A percentile compares a stretch with the other conserved stretches of the same genome.
These are phyloP conservation scores for Fusarium fujikuroi DNA, from an alignment of 2,329 filamentous ascomycete genomes.

Conservation along the genomic window DNA sequence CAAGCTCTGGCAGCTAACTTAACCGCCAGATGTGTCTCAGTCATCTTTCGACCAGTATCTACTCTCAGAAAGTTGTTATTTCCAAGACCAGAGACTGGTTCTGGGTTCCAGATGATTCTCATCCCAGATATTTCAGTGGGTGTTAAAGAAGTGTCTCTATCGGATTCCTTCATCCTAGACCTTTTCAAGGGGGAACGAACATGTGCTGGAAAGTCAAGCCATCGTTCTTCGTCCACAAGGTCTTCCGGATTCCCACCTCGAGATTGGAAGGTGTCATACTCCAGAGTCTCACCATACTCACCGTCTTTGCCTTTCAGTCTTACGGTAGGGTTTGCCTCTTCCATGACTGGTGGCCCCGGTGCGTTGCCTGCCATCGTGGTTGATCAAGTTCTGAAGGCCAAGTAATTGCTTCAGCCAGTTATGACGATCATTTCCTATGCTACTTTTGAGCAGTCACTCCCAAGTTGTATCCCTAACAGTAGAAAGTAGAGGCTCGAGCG, in stretches of 20 bases:
- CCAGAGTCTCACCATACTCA: background rate
- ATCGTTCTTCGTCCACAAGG: background rate
- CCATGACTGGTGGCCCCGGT: accelerated
- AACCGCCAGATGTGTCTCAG: background rate
- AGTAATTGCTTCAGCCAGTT: background rate
- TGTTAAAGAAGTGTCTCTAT: background rate
- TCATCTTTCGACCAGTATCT: background rate
- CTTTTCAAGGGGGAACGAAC: no score
- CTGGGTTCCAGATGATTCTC: background rate
- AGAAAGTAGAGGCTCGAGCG: accelerated
- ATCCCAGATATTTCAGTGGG: accelerated
- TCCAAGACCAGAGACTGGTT: background rate
- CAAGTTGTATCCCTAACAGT: accelerated
- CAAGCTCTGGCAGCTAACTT: background rate
- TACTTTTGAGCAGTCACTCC: accelerated
- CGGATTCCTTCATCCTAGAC: background rate
- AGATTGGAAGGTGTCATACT: background rate
- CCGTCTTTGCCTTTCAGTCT: background rate
- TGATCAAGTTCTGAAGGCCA: background rate
- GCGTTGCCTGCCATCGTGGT: accelerated
- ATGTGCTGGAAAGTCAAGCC: background rate
- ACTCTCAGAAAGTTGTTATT: background rate
- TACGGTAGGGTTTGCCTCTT: background rate
- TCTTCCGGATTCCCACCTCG: accelerated
- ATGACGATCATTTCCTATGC: accelerated